Base-by-base conservation (phyloP, 1,284 basidiomycete species). In the Pseudozyma thailandica region DNA sequence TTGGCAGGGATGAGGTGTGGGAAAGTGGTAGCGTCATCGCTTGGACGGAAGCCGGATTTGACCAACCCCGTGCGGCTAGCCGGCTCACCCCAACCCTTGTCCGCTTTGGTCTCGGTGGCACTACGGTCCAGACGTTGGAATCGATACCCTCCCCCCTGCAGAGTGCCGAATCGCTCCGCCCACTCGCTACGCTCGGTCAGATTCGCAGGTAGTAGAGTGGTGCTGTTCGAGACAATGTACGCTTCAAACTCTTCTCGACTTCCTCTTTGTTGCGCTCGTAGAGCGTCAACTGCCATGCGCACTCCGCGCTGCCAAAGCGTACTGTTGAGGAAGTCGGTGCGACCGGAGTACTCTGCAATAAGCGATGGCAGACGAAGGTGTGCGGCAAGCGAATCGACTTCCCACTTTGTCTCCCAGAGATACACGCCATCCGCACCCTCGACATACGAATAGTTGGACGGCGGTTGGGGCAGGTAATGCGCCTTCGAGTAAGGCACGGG, bases 331-430 rank as follows among this genome's bases (percentile, higher is more conserved):
- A 75, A 75, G 50, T 75, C 74, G 13, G 46, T 60, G 1, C 60
- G 51, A 9, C 33, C 35, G 1, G 60, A 33, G 20, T 70, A 63
- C 27, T 63, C 49, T 13, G 60, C 56, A n/a, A 70, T 59, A 5
- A 70, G 49, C 26, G 60, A 63, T 4, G 60, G 52, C 18, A 70
- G 38, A 9, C 66, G 48, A 2, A 70, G 30, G 27, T 70, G 66
- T 3, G 66, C 66, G 4, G 62, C 71, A 6, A 78, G 60, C 16
- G 62, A 66, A 44, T 78, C 77, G 10, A 79, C 71, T 41, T 79
- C 77, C 56, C 58, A 79, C 39, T 79, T 79, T n/a, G 64, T 70
- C 35, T 78, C 77, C 77, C 77, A 78, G 4, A 78, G 62, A 15
- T 75, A 73, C 4, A 71, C 59, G 5, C 68, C 70, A 33, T 77